Base-by-base conservation (phyloP, 2,329 filamentous ascomycete genomes). In the Penicillium sp. region DNA sequence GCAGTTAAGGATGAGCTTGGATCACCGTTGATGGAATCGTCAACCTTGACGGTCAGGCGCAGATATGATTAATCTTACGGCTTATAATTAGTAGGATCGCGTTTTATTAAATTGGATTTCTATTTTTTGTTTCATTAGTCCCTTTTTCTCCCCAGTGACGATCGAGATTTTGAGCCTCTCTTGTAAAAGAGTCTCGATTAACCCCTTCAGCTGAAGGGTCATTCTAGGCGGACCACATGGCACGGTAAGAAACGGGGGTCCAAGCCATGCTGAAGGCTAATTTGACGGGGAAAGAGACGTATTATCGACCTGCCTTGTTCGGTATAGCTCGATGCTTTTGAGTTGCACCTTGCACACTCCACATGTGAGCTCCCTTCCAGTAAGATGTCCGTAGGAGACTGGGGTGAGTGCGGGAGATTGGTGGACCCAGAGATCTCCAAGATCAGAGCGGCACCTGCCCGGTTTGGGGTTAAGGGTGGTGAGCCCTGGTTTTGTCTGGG, bases 141-240 rank as follows among this genome's bases (percentile, higher is more conserved):
- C 14, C 13, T 42, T 32, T 26, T 35, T 35, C 39, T 41, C 45
- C 31, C 48, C 45, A 51, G 36, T 47, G 42, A 45, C 37, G 45
- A 52, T 50, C 39, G 44, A 39, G 45, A 40, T 47, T 50, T 55
- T 55, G 47, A 55, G 52, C 52, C 51, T 56, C 45, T 25, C n/a
- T n/a, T n/a, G n/a, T n/a, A n/a, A n/a, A n/a, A n/a, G 39, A 42
- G 46, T 39, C 31, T 46, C 32, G 23, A 38, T 51, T 37, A 41
- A 41, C 31, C 48, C 27, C 25, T 39, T 41, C 34, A 37, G 38
- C 39, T 42, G 7, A 25, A 34, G 35, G 42, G 45, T 17, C n/a
- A 46, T 11, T 13, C 26, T 25, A 41, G 44, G 23, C 37, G 23
- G 30, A 33, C 40, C 40, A 35, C 33, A 43, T 39, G 36, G 40